phyloP scores from a whole-genome alignment of 2,329 filamentous ascomycete species.

The Ophioceras dolichostomum region DNA sequence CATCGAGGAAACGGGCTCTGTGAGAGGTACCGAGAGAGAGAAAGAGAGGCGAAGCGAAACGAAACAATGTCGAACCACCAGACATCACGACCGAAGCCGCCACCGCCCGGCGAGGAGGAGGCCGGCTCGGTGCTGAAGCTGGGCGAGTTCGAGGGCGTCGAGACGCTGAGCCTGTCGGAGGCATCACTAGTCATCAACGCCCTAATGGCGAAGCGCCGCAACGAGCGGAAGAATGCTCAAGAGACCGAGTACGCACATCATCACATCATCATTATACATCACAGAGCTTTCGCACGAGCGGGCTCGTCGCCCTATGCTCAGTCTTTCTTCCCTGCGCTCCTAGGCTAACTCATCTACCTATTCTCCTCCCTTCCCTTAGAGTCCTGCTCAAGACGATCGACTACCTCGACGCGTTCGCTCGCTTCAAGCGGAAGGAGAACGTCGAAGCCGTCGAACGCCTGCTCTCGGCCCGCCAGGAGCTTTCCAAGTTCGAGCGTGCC shows the following conservation, averaged over 20 bases:
- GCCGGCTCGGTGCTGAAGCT: conserved; percentile 70
- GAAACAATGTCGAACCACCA: conserved; percentile 14
- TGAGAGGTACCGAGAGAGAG: no score
- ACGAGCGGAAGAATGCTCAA: conserved; percentile 70
- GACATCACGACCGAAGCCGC: conserved; percentile 56
- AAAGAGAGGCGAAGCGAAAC: not conserved
- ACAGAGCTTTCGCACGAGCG: no score
- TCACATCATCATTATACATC: no score
- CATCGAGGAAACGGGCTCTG: no score
- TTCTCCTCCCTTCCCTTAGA: conserved; percentile 23
- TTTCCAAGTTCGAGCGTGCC: conserved; percentile 87
- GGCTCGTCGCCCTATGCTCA: no score
- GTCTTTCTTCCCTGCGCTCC: no score
- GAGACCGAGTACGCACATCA: conserved; percentile 75
- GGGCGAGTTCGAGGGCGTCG: conserved; percentile 86
- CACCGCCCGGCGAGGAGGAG: conserved; percentile 72
- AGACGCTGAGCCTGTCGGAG: conserved; percentile 85
- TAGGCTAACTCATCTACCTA: no score
- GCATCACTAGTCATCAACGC: conserved; percentile 86
- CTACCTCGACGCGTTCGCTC: conserved; percentile 88
- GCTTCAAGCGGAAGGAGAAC: conserved; percentile 91
- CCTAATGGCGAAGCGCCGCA: conserved; percentile 67
- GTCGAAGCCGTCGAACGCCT: conserved; percentile 88
- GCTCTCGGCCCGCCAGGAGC: conserved; percentile 63
- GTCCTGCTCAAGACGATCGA: conserved; percentile 80